Base-by-base conservation (phyloP, 306 rosid genomes). In the Vicia sativa region DNA sequence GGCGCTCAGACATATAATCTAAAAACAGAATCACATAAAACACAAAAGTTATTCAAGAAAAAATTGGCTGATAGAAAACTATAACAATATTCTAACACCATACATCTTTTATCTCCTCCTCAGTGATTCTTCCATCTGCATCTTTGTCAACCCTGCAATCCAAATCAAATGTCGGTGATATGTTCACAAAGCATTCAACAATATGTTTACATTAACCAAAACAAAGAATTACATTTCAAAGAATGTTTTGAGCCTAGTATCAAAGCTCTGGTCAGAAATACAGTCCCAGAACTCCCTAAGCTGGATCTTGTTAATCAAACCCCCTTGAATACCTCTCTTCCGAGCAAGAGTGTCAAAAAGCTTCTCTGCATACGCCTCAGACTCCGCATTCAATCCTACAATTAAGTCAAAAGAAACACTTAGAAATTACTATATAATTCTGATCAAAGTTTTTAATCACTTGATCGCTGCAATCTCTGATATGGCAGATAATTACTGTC, bases 41-140 rank as follows among this genome's bases (percentile, higher is more conserved):
- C 15, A 21, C 23, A 50, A 4, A 45, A 50, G 10, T 52, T 29
- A 52, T 11, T 46, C 53, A 26, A 25, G 46, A 26, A 67, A 55
- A 25, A 35, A 11, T 38, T 67, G 52, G 13, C 18, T 19, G 41
- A 55, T 68, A 38, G 25, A 67, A 54, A 66, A 59, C 67, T 52
- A 75, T 10, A 28, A 35, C 12, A 67, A 14, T 43, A 29, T 29
- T 59, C 53, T 42, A 52, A 35, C 41, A 50, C 7, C 50, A 25
- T 83, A 83, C 93, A 87, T 85, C 82, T 71, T 68, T 87, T 50
- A 87, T 77, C 64, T 87, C 93, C 59, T 76, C 88, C 77, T 74
- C 85, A 0, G 71, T 82, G 75, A 87, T 87, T 78, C 90, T 80
- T n/a, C 93, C 90, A 79, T 85, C 90, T 58, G 87, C 88, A 77